Evolutionary conservation across 2,329 filamentous ascomycete genomes (phyloP), one percentile per base, ranked within the genome.

Genomic region (Botryotinia calthae): DNA sequence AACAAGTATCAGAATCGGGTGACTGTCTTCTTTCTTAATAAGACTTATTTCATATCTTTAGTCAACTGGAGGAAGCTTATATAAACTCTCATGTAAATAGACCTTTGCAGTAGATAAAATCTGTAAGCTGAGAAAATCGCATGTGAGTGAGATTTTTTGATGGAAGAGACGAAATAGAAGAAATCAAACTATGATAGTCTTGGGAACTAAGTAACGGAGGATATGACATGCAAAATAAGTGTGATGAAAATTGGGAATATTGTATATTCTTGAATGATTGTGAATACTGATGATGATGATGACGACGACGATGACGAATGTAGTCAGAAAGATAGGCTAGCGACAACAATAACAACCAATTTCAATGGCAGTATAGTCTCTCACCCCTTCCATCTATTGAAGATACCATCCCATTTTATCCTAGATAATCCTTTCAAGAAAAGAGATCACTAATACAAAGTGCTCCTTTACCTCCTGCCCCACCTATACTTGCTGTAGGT

Each of bases 21-120:
- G 16, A 7, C 7, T 28, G 0, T n/a, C 25, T 54, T n/a, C 25
- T 4, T 10, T 12, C 0, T 22, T 5, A n/a, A 16, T 16, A 0
- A 6, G 12, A 16, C 48, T 7, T 12, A 6, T 54, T 28, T 5
- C 2, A 10, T 7, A 16, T 28, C 10, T n/a, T 51, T 7, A 16
- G 25, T 16, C 25, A 54, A 16, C 25, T 16, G 1, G 12, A 2
- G 12, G 25, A 51, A 54, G 5, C 14, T 2, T 54, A 28, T n/a
- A 54, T 28, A 54, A 54, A 3, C 6, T 1, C 25, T 25, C 12
- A 54, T 16, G 25, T n/a, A 54, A 10, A 16, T 28, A 1, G 48
- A 4, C 8, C 4, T 51, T 2, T 8, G 7, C 10, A 51, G 48
- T 51, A 51, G 10, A n/a, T 6, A 2, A 51, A 51, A 14, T n/a